A percentile compares a stretch with the other conserved stretches of the same genome.
Conservation (phyloP, 169 alveolate genomes). For the Condylostoma magnum region DNA sequence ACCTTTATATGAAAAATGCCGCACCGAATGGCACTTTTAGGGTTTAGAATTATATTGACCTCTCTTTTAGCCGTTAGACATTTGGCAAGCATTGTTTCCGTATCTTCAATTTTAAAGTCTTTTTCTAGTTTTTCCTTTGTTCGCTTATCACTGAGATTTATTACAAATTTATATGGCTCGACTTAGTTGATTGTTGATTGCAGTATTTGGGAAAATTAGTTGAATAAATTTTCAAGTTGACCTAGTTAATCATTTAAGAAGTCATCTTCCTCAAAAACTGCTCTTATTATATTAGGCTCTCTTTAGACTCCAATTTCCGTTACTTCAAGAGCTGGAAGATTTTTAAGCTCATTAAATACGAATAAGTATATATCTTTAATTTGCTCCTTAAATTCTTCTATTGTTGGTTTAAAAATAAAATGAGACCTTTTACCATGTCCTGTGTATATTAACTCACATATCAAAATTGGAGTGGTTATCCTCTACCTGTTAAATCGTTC, state of each 20-base stretch:
- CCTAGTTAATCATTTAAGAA: neutral
- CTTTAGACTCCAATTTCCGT: neutral
- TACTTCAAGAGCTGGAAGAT: neutral
- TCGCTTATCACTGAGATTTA: neutral
- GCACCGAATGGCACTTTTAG: neutral
- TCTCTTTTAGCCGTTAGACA: neutral
- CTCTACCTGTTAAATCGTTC: neutral
- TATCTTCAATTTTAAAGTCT: conserved; percentile 2
- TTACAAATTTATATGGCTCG: neutral
- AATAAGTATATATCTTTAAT: neutral
- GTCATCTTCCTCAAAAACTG: neutral
- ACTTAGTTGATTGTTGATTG: too few species aligned
- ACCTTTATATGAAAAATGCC: neutral
- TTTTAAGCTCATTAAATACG: neutral
- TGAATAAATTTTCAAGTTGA: neutral
- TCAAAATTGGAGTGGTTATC: neutral
- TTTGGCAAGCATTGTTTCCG: neutral
- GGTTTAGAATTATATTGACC: neutral
- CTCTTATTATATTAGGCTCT: neutral
- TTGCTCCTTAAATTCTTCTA: too few species aligned
- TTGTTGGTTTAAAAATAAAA: neutral
- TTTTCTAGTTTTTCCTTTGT: neutral
- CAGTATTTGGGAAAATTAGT: too few species aligned
- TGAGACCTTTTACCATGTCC: neutral
- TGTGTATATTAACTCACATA: neutral